Evolutionary conservation across 805 yeast species (phyloP).

Genomic region (Spencermartinsiella europaea): DNA sequence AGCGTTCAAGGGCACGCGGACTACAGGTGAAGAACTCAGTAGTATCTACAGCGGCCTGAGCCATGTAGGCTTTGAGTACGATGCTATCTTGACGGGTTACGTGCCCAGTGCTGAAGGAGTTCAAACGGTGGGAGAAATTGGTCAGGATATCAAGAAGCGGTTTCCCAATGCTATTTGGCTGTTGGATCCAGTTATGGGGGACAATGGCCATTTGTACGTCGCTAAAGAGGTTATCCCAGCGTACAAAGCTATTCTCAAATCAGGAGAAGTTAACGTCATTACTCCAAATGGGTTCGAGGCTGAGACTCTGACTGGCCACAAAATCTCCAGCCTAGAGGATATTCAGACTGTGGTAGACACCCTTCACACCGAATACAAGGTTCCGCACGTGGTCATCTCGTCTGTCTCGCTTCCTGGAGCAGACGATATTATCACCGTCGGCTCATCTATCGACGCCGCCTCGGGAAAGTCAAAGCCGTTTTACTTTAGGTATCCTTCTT

Average conservation of each 20-base stretch:
- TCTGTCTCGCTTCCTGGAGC: slow-evolving; percentile 38
- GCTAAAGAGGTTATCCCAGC: slow-evolving; percentile 51
- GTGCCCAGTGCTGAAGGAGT: slow-evolving; percentile 59
- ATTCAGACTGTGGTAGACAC: slow-evolving; percentile 43
- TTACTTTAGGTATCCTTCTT: slow-evolving; percentile 50
- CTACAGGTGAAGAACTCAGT: slow-evolving; percentile 41
- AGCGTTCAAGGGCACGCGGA: slow-evolving; percentile 52
- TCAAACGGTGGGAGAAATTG: slow-evolving; percentile 42
- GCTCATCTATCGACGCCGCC: slow-evolving; percentile 32
- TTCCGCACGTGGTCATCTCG: slow-evolving; percentile 63
- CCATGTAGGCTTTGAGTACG: slow-evolving; percentile 47
- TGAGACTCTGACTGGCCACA: slow-evolving; percentile 58
- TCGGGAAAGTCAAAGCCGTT: slow-evolving; percentile 19
- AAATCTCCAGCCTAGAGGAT: slow-evolving; percentile 37
- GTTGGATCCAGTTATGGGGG: slow-evolving; percentile 90
- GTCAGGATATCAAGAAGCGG: slow-evolving; percentile 30
- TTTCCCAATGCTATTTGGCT: slow-evolving; percentile 45
- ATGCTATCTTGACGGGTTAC: slow-evolving; percentile 75
- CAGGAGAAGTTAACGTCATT: slow-evolving; percentile 56
- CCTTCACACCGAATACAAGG: slow-evolving; percentile 45
- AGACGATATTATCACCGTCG: slow-evolving; percentile 38
- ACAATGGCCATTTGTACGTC: slow-evolving; percentile 79
- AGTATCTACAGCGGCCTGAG: slow-evolving; percentile 54
- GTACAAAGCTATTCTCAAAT: slow-evolving; percentile 42
- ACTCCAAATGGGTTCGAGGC: slow-evolving; percentile 92